Evolutionary conservation across 2,329 filamentous ascomycete species (phyloP).

Genomic region (Venturia carpophila): DNA sequence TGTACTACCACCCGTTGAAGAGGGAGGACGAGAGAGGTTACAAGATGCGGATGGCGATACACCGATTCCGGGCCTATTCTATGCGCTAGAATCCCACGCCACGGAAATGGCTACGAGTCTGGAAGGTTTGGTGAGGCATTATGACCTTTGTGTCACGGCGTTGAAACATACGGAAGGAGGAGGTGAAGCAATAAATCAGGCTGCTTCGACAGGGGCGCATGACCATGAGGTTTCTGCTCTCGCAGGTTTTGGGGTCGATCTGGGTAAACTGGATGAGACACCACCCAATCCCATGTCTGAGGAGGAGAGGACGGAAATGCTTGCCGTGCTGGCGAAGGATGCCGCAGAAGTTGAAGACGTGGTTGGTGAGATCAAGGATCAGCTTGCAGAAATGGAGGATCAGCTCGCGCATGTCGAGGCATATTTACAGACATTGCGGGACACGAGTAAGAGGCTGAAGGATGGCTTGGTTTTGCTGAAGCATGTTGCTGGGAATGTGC

Average conservation of each 20-base stretch:
- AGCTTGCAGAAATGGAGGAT: slow-evolving; percentile 67
- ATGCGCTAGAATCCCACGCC: slow-evolving; percentile 60
- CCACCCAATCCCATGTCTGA: slow-evolving; percentile 63
- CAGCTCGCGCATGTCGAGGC: slow-evolving; percentile 56
- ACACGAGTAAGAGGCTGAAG: slow-evolving; percentile 50
- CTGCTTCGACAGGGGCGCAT: slow-evolving; percentile 26
- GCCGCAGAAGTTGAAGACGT: slow-evolving; percentile 55
- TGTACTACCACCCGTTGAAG: slow-evolving; percentile 25
- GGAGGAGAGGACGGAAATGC: slow-evolving; percentile 72
- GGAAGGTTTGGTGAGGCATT: slow-evolving; percentile 74
- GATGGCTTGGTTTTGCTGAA: slow-evolving; percentile 60
- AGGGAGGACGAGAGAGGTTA: slow-evolving; percentile 5
- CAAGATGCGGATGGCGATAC: slow-evolving; percentile 20
- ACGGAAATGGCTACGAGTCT: slow-evolving; percentile 75
- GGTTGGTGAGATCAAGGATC: slow-evolving; percentile 61
- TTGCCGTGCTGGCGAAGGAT: slow-evolving; percentile 69
- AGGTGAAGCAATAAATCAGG: slow-evolving; percentile 40
- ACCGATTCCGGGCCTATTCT: slow-evolving; percentile 41
- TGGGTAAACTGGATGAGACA: slow-evolving; percentile 25
- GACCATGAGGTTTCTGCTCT: slow-evolving; percentile 25
- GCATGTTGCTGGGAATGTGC: slow-evolving; percentile 58
- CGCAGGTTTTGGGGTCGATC: slow-evolving; percentile 21
- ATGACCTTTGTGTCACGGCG: slow-evolving; percentile 86
- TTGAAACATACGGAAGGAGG: slow-evolving; percentile 75
- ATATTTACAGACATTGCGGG: slow-evolving; percentile 51